Conservation (phyloP, 2,329 filamentous ascomycete species). For the Pestalotiopsis sp. region DNA sequence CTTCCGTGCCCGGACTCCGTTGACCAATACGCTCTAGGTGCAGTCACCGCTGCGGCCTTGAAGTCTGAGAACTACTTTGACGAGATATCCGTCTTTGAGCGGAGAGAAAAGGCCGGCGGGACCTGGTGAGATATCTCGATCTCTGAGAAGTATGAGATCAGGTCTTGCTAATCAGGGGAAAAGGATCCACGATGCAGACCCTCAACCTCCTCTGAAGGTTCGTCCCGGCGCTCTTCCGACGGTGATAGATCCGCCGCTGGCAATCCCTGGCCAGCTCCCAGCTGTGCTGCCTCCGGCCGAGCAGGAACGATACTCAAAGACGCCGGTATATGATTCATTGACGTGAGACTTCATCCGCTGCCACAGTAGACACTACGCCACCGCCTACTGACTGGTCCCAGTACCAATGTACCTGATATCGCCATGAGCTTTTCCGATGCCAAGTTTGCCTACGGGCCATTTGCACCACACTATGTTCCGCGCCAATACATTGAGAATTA, state of each 20-base stretch:
- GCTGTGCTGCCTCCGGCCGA: constrained; percentile 36
- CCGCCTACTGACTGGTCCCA: constrained; percentile 13
- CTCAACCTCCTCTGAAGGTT: constrained; percentile 32
- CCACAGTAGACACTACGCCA: not conserved
- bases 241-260: constrained; percentile 45
- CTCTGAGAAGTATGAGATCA: not conserved
- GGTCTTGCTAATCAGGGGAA: not conserved
- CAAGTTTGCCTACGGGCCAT: constrained; percentile 55
- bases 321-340: constrained; percentile 51
- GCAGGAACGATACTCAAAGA: constrained; percentile 46
- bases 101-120: constrained; percentile 42
- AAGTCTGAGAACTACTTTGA: constrained; percentile 45
- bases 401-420: constrained; percentile 57
- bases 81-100: constrained; percentile 41
- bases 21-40: constrained; percentile 32
- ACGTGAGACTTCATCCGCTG: constrained; percentile 38
- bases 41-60: constrained; percentile 46
- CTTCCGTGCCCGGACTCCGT: too few species aligned
- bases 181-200: constrained; percentile 53
- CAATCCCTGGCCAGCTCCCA: constrained; percentile 43
- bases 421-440: constrained; percentile 57
- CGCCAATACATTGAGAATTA: constrained; percentile 58
- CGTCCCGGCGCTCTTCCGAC: constrained; percentile 44
- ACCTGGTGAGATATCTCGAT: constrained; percentile 38
- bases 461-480: constrained; percentile 54